Percentiles rank a stretch among this genome's conserved stretches.
Evolutionary conservation across 78 protist genomes (phyloP).

Genomic region (Dictyostelium purpureum): DNA sequence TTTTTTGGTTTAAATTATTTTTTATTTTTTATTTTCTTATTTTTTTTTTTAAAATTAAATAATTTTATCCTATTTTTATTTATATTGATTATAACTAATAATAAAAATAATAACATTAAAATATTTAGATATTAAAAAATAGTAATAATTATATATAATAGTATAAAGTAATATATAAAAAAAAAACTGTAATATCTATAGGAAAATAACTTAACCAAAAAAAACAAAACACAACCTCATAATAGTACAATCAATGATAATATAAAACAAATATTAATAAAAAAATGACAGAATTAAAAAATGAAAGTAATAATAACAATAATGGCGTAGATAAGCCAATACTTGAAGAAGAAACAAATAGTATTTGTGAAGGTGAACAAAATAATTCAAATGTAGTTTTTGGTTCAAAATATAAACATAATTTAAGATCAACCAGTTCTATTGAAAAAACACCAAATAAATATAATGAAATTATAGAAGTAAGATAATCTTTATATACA

Average conservation of each 20-base stretch:
- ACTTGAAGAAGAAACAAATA: neutral
- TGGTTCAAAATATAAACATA: constrained; percentile 57
- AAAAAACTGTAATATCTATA: too few species aligned
- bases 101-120: neutral
- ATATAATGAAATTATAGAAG: constrained; percentile 54
- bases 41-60: too few species aligned
- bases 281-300: neutral
- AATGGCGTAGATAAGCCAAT: neutral
- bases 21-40: too few species aligned
- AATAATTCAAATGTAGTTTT: neutral
- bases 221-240: neutral
- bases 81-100: too few species aligned
- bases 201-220: neutral
- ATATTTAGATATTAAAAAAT: too few species aligned
- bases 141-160: too few species aligned
- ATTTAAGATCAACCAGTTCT: constrained; percentile 9
- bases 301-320: too few species aligned
- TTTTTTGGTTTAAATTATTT: too few species aligned
- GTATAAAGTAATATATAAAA: too few species aligned
- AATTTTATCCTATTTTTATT: too few species aligned
- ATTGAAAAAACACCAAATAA: constrained; percentile 17
- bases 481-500: neutral
- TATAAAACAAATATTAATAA: too few species aligned
- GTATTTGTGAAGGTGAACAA: too few species aligned
- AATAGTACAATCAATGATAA: neutral